Percentiles rank a stretch among this genome's conserved stretches.
These are phyloP conservation scores for Fraxinus ornus DNA, from an alignment of 305 asterid genomes.

Conservation along the genomic window DNA sequence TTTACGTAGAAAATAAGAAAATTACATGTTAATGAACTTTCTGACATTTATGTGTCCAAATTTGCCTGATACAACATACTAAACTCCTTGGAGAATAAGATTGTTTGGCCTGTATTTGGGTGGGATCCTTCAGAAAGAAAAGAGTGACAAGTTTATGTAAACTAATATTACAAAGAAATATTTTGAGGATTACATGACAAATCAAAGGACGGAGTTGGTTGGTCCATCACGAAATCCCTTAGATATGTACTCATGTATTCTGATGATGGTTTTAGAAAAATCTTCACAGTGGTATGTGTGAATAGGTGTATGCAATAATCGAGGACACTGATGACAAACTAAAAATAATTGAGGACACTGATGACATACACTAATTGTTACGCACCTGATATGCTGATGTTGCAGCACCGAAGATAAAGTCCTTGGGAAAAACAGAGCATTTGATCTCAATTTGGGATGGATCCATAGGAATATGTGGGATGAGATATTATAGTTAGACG, in stretches of 20 bases:
- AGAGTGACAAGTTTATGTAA: background rate
- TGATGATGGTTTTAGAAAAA: background rate
- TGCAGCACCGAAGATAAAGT: background rate
- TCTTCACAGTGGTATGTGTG: background rate
- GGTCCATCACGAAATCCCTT: background rate
- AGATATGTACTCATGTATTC: background rate
- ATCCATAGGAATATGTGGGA: background rate
- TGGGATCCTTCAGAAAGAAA: background rate
- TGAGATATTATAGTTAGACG: background rate
- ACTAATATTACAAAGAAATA: background rate
- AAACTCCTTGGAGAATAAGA: background rate
- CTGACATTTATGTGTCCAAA: background rate
- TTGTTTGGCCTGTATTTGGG: background rate
- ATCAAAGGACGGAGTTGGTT: background rate
- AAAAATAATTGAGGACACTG: background rate
- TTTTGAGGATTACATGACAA: background rate
- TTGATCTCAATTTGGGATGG: background rate
- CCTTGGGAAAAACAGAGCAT: background rate
- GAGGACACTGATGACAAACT: background rate
- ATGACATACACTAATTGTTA: background rate
- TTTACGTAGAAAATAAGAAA: background rate
- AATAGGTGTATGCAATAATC: background rate
- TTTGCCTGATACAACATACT: background rate
- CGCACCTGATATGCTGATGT: background rate
- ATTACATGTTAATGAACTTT: background rate